Percentiles rank a stretch among this genome's conserved stretches.
Evolutionary conservation across 495 filamentous ascomycete species (phyloP).

Genomic region (Tetracladium marchalianum): DNA sequence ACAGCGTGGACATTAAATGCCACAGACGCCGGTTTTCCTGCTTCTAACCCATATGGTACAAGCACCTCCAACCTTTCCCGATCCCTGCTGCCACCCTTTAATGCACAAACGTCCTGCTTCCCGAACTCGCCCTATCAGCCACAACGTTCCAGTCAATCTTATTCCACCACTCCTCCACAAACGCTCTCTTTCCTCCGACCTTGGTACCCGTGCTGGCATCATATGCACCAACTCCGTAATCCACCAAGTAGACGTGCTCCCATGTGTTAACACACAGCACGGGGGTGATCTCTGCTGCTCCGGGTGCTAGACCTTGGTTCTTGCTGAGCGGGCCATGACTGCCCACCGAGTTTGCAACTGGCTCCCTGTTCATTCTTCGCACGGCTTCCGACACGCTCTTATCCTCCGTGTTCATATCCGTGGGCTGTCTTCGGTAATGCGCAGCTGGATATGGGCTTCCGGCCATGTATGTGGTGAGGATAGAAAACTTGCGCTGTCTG

Average conservation of each 20-base stretch:
- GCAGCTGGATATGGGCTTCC: slow-evolving; percentile 80
- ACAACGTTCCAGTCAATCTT: slow-evolving; percentile 77
- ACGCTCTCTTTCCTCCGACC: slow-evolving; percentile 58
- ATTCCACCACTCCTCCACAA: slow-evolving; percentile 77
- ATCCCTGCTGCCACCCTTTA: no score
- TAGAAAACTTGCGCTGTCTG: slow-evolving; percentile 23
- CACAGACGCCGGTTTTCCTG: no score
- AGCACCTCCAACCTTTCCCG: no score
- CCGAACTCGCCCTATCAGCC: slow-evolving; percentile 12
- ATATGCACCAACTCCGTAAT: slow-evolving; percentile 54
- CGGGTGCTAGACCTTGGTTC: slow-evolving; percentile 39
- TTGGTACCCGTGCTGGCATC: neutral
- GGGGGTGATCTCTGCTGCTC: slow-evolving; percentile 61
- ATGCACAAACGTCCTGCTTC: neutral
- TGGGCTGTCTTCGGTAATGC: slow-evolving; percentile 67
- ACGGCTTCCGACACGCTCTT: slow-evolving; percentile 11
- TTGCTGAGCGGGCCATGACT: slow-evolving; percentile 24
- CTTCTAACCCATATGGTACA: no score
- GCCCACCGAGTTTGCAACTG: slow-evolving; percentile 42
- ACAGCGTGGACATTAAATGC: no score
- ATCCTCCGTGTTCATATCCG: slow-evolving; percentile 64
- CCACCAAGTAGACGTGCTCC: slow-evolving; percentile 86
- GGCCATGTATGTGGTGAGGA: slow-evolving; percentile 84
- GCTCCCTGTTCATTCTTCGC: slow-evolving; percentile 3
- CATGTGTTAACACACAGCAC: slow-evolving; percentile 89